These are phyloP conservation scores for Calonectria multiphialidica DNA, from an alignment of 2,329 filamentous ascomycete species.

Conservation along the genomic window DNA sequence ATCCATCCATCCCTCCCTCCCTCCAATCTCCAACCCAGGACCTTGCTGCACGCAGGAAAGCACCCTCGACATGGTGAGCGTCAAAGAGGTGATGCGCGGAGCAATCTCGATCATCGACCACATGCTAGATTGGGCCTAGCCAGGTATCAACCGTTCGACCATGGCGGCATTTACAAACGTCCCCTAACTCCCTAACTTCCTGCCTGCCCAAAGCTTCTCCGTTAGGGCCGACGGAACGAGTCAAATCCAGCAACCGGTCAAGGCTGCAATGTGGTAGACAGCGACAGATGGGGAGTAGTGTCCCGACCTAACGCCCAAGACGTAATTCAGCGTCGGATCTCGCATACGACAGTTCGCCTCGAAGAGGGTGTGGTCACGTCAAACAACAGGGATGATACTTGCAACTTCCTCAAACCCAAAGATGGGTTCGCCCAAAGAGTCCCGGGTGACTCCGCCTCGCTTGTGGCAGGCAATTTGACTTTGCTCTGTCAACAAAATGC, in stretches of 20 bases:
- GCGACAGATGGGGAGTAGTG: background rate
- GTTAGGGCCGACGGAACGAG: background rate
- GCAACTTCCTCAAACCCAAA: slow-evolving; percentile 1
- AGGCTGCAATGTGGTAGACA: background rate
- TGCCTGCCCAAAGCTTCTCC: background rate
- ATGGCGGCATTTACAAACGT: background rate
- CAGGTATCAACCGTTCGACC: background rate
- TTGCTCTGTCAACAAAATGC: background rate
- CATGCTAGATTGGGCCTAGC: background rate
- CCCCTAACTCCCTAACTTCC: background rate
- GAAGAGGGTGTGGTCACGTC: slow-evolving; percentile 7
- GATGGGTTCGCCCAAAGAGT: background rate
- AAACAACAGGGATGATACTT: slow-evolving; percentile 12
- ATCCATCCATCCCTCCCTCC: too few species aligned
- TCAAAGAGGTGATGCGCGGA: background rate
- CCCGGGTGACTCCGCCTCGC: background rate
- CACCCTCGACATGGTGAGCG: background rate
- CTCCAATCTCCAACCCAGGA: slow-evolving; percentile 4
- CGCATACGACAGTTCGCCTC: slow-evolving; percentile 6
- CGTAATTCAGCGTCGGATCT: slow-evolving; percentile 14
- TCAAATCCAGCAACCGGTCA: background rate
- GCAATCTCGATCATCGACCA: slow-evolving; percentile 9
- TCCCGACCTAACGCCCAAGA: background rate
- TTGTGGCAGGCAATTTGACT: slow-evolving; percentile 5
- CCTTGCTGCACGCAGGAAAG: background rate